These are phyloP conservation scores for Salvia sclarea DNA, from an alignment of 305 asterid genomes.

Conservation along the genomic window DNA sequence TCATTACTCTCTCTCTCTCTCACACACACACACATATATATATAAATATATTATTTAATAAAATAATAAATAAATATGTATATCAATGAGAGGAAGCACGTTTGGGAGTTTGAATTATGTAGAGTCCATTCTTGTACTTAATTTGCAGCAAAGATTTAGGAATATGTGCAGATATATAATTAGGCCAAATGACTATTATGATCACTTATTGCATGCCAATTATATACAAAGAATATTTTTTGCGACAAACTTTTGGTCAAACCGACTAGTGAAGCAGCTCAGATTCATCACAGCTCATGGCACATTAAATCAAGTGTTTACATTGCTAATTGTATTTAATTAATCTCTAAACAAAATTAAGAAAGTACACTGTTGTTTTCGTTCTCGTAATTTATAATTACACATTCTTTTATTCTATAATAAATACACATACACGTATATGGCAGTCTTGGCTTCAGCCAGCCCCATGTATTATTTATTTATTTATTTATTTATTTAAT, in stretches of 20 bases:
- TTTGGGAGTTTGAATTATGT: constrained; percentile 44
- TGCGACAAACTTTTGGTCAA: constrained; percentile 38
- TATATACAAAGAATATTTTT: constrained; percentile 27
- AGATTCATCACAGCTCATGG: constrained; percentile 36
- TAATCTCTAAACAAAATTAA: neutral
- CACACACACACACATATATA: constrained; percentile 26
- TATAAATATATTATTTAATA: no score
- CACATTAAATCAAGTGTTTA: constrained; percentile 23
- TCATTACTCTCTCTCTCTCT: constrained; percentile 32
- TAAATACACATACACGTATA: neutral
- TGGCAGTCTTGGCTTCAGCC: no score
- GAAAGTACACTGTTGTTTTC: neutral
- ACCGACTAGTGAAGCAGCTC: constrained; percentile 30
- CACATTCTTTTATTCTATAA: neutral
- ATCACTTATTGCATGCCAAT: constrained; percentile 45
- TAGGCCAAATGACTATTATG: constrained; percentile 31
- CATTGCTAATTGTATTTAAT: constrained; percentile 12
- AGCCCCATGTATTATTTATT: no score
- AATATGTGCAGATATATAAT: constrained; percentile 33
- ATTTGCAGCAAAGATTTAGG: constrained; percentile 33
- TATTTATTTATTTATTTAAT: no score
- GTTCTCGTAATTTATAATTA: neutral
- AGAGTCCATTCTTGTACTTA: constrained; percentile 34
- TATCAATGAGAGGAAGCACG: constrained; percentile 55
- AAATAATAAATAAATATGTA: neutral